Conservation (phyloP, 306 rosid genomes). For the Rubus idaeus region DNA sequence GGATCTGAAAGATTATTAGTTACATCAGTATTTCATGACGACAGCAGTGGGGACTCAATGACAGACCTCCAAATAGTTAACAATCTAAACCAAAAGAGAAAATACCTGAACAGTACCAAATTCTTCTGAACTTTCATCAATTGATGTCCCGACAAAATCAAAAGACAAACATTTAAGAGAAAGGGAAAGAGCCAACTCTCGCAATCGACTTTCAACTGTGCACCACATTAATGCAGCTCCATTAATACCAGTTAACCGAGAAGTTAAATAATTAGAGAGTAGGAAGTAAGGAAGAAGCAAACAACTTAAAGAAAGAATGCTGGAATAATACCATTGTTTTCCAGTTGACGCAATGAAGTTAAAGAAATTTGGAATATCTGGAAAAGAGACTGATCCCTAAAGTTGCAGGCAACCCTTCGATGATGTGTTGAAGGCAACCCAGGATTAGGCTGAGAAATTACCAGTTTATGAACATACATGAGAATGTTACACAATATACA, state of each 20-base stretch:
- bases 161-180: constrained; percentile 89
- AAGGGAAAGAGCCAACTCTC: constrained; percentile 95
- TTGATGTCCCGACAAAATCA: constrained; percentile 97
- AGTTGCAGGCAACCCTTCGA: constrained; percentile 95
- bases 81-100: constrained; percentile 8
- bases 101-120: constrained; percentile 98
- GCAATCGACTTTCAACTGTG: constrained; percentile 80
- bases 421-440: constrained; percentile 93
- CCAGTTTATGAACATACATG: constrained; percentile 31
- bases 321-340: constrained; percentile 72
- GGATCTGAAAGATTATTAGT: constrained; percentile 61
- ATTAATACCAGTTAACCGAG: constrained; percentile 12
- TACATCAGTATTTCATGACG: constrained; percentile 28
- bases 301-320: not conserved
- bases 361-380: constrained; percentile 93
- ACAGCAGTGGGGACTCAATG: constrained; percentile 18
- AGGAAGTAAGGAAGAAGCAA: constrained; percentile 4
- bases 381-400: constrained; percentile 89
- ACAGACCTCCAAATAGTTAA: constrained; percentile 23
- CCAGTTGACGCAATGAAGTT: constrained; percentile 83
- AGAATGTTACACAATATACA: constrained; percentile 13
- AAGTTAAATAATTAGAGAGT: constrained; percentile 7
- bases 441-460: constrained; percentile 70
- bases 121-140: constrained; percentile 99
- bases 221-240: constrained; percentile 29